Evolutionary conservation across 2,329 filamentous ascomycete genomes (phyloP).

Genomic region (Biscogniauxia marginata): DNA sequence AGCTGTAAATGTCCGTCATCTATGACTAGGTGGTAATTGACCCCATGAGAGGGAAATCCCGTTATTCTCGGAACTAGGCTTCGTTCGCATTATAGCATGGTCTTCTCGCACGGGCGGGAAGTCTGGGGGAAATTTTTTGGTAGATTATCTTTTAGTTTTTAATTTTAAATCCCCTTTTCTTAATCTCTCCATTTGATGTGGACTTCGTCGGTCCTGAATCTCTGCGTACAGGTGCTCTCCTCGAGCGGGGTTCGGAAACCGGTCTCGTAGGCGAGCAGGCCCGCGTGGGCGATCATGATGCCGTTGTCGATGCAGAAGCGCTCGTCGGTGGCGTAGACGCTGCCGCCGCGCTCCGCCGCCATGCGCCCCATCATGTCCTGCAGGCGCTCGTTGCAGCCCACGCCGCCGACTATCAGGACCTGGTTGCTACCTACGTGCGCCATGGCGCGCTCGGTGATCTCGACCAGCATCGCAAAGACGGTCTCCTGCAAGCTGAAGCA

Average conservation of each 20-base stretch:
- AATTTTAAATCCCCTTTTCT: conserved; percentile 5
- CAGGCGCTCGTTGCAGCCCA: conserved; percentile 89
- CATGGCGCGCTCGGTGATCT: conserved; percentile 98
- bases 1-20: too few species aligned
- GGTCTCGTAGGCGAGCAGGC: conserved; percentile 78
- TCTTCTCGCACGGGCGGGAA: too few species aligned
- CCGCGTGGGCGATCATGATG: conserved; percentile 99
- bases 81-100: too few species aligned
- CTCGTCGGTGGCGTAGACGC: conserved; percentile 93
- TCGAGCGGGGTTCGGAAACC: conserved; percentile 75
- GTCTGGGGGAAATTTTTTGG: not conserved
- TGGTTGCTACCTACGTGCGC: conserved; percentile 89
- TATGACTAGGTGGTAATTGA: too few species aligned
- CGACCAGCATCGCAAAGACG: conserved; percentile 93
- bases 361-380: conserved; percentile 99
- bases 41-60: too few species aligned
- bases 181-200: conserved; percentile 74
- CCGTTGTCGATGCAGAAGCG: conserved; percentile 98
- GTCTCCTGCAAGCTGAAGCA: conserved; percentile 97
- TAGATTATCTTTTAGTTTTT: not conserved
- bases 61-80: too few species aligned
- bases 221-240: conserved; percentile 81
- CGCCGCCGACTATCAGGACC: conserved; percentile 92
- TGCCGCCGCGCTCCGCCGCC: conserved; percentile 84
- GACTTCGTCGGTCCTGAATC: conserved; percentile 81